Base-by-base conservation (phyloP, 371 early-diverging fungal species). In the Cladochytrium tenue region DNA sequence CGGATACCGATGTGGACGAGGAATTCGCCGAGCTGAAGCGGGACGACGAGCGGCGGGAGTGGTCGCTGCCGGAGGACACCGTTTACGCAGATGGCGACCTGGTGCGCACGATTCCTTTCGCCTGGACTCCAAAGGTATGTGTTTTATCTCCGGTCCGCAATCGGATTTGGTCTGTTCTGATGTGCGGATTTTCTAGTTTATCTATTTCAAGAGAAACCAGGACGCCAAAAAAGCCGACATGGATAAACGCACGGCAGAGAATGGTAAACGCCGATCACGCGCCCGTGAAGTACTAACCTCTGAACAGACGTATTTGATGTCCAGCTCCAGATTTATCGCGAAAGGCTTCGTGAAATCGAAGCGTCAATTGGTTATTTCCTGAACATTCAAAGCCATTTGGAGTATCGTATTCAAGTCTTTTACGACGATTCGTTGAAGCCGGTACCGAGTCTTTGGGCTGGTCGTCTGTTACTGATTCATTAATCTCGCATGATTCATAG, bases 301-400 rank as follows among this genome's bases (percentile, higher is more conserved):
- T 43, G 32, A 63, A 56, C 60, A 84, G 90, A 84, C 53, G 81
- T 88, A 0, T 78, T 80, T 25, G 75, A 75, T 27, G 76, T 82
- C 51, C 90, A 90, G 71, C 78, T 85, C 43, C 53, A 56, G 7
- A 69, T 89, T 2, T 74, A 87, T 36, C 71, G 75, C 33, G 71
- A 77, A 30, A 78, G 90, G n/a, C 72, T 82, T 56, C 76, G 76
- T 26, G 87, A 82, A 32, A 83, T 90, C 56, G 86, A 87, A 58
- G 61, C 77, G 1, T 80, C 84, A n/a, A 88, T 90, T 56, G 62
- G 78, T 31, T 80, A 84, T 30, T 77, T 72, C 32, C 33, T 73
- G 25, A 74, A 75, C 2, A 35, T 71, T 15, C 79, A 79, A 56
- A 74, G 67, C 36, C 67, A 62, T 0, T 56, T 79, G 32, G 75